Evolutionary conservation across 2,329 filamentous ascomycete genomes (phyloP).

Genomic region (Nakataea oryzae): DNA sequence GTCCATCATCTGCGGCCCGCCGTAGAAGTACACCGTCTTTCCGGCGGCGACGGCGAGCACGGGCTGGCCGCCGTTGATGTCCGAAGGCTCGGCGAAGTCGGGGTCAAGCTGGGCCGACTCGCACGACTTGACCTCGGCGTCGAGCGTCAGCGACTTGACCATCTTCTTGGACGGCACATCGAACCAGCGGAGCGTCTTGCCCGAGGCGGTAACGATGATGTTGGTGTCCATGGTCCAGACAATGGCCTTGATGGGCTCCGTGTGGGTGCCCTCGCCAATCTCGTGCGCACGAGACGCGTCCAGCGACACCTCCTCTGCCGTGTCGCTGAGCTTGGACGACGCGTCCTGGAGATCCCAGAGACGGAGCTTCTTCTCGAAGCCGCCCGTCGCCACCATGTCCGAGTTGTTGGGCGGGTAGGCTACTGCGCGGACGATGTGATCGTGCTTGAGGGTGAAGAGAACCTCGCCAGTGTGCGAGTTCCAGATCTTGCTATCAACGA

Average conservation of each 20-base stretch:
- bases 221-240: slow-evolving; percentile 88
- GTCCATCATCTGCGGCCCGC: slow-evolving; percentile 58
- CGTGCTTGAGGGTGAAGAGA: slow-evolving; percentile 76
- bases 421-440: slow-evolving; percentile 89
- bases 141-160: slow-evolving; percentile 66
- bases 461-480: slow-evolving; percentile 91
- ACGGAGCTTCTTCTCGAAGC: slow-evolving; percentile 91
- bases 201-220: slow-evolving; percentile 80
- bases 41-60: slow-evolving; percentile 88
- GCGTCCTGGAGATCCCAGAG: slow-evolving; percentile 65
- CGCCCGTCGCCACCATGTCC: slow-evolving; percentile 84
- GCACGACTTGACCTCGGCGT: slow-evolving; percentile 82
- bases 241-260: slow-evolving; percentile 87
- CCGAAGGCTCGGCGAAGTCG: slow-evolving; percentile 44
- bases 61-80: slow-evolving; percentile 56
- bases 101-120: slow-evolving; percentile 67
- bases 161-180: slow-evolving; percentile 69
- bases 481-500: slow-evolving; percentile 72
- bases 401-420: slow-evolving; percentile 76
- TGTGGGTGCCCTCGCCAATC: slow-evolving; percentile 76
- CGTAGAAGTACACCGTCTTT: slow-evolving; percentile 88
- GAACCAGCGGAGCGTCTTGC: slow-evolving; percentile 91
- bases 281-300: slow-evolving; percentile 63
- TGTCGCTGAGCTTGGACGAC: slow-evolving; percentile 18
- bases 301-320: slow-evolving; percentile 32